phyloP scores from a whole-genome alignment of 179 eudicot genomes.

The Corrigiola litoralis region DNA sequence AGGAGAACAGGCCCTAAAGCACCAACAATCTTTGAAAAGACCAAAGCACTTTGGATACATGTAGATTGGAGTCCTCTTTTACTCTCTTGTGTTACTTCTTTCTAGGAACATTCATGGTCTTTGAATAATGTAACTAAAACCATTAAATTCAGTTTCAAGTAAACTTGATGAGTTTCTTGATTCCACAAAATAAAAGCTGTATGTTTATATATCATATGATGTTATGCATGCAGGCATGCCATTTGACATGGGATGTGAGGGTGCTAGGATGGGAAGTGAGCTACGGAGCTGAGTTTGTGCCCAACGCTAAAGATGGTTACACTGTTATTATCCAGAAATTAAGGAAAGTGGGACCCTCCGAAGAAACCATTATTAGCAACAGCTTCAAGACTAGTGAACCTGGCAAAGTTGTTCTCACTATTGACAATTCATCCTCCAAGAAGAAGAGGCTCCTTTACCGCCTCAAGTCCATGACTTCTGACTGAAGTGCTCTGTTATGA shows the following conservation, averaged over 20 bases:
- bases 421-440: constrained; percentile 65
- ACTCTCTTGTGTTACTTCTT: background rate
- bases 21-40: no score
- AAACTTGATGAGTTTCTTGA: background rate
- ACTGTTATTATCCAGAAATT: constrained; percentile 68
- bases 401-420: constrained; percentile 61
- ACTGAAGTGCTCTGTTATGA: no score
- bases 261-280: constrained; percentile 77
- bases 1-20: no score
- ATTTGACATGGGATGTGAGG: constrained; percentile 70
- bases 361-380: constrained; percentile 47
- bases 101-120: background rate
- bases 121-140: no score
- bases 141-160: no score
- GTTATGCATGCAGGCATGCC: constrained; percentile 38
- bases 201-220: background rate
- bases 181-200: background rate
- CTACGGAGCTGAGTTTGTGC: constrained; percentile 82
- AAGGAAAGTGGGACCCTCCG: constrained; percentile 42
- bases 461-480: constrained; percentile 41
- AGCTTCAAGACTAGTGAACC: constrained; percentile 59
- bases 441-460: constrained; percentile 72
- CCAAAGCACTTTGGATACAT: no score
- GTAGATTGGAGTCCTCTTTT: no score
- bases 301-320: constrained; percentile 57